These are phyloP conservation scores for Phytophthora macrochlamydospora DNA, from an alignment of 352 stramenopile species.

Conservation along the genomic window DNA sequence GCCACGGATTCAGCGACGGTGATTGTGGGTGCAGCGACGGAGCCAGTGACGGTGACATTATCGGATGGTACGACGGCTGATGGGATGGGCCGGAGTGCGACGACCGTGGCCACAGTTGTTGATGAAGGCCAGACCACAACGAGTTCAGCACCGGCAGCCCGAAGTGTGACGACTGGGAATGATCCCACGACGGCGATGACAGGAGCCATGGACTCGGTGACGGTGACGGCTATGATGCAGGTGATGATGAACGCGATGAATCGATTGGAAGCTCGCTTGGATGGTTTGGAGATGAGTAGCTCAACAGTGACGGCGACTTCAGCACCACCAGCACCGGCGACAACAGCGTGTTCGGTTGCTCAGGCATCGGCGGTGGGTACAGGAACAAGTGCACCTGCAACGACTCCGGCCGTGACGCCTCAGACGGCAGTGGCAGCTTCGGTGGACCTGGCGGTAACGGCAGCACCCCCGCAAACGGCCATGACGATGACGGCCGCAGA, in stretches of 20 bases:
- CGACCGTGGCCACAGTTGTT: too few relatives aligned
- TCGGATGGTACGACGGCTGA: too few relatives aligned
- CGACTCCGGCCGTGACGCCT: not conserved
- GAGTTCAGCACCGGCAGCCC: too few relatives aligned
- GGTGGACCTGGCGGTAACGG: not conserved
- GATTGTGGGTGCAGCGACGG: too few relatives aligned
- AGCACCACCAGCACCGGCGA: not conserved
- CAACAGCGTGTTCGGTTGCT: not conserved
- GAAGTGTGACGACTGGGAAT: too few relatives aligned
- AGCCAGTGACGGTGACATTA: too few relatives aligned
- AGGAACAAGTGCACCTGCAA: not conserved
- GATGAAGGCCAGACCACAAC: too few relatives aligned
- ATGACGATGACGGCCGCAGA: not conserved
- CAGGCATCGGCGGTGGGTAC: not conserved
- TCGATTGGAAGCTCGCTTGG: not conserved
- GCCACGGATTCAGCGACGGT: too few relatives aligned
- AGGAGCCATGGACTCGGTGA: too few relatives aligned
- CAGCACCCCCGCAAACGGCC: slow-evolving; percentile 7
- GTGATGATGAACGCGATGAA: not conserved
- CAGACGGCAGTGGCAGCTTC: not conserved
- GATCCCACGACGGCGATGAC: too few relatives aligned
- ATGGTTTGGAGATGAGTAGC: not conserved
- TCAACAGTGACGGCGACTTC: not conserved
- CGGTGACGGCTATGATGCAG: too few relatives aligned
- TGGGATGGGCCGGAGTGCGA: too few relatives aligned